Conservation (phyloP, 2,329 filamentous ascomycete species). For the Alternaria gaisen region DNA sequence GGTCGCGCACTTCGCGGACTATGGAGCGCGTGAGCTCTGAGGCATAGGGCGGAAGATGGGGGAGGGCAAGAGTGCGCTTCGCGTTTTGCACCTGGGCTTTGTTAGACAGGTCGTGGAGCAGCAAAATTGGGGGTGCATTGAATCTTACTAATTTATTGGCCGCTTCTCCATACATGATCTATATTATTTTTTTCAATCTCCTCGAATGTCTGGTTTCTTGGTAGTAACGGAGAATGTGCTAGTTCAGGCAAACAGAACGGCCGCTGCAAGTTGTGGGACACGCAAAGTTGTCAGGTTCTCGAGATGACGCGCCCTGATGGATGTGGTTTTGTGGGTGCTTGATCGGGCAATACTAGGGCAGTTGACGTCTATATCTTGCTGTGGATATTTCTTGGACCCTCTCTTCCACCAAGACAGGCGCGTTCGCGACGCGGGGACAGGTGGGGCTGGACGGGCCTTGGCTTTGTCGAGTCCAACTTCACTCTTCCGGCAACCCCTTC, state of each 20-base stretch:
- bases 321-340: neutral
- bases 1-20: conserved; percentile 89
- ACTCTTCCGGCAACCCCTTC: conserved; percentile 23
- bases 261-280: neutral
- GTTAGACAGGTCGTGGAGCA: neutral
- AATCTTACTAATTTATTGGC: conserved; percentile 79
- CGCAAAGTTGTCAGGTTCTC: neutral
- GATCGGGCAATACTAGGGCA: neutral
- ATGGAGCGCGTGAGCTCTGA: conserved; percentile 88
- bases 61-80: conserved; percentile 88
- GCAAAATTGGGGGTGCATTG: neutral
- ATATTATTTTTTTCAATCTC: no score
- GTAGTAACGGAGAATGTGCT: neutral
- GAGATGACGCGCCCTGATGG: neutral
- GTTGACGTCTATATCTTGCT: neutral
- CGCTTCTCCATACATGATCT: conserved; percentile 82
- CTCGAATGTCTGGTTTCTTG: neutral
- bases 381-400: conserved; percentile 16
- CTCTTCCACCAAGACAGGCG: conserved; percentile 21
- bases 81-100: conserved; percentile 82
- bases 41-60: conserved; percentile 89
- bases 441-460: conserved; percentile 24
- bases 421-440: conserved; percentile 27
- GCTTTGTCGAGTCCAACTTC: conserved; percentile 25
- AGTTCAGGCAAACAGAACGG: neutral